phyloP scores from a whole-genome alignment of 73 alveolate species.

The Urostyla sp. region DNA sequence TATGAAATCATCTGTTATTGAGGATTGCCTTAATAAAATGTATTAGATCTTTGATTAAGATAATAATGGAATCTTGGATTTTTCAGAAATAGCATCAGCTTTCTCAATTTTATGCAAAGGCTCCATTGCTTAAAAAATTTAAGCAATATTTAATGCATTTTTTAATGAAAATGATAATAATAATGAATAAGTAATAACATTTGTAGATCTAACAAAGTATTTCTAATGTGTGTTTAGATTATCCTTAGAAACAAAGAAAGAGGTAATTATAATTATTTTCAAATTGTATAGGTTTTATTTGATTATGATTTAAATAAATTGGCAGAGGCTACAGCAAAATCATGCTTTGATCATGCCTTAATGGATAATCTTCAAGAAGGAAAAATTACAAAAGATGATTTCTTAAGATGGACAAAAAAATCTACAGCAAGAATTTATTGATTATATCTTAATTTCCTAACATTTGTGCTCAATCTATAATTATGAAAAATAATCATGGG shows the following conservation, averaged over 20 bases:
- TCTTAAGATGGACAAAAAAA: conserved; percentile 31
- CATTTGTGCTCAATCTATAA: too few relatives aligned
- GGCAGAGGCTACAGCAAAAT: conserved; percentile 21
- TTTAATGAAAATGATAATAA: neutral
- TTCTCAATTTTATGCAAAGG: conserved; percentile 44
- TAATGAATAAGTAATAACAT: neutral
- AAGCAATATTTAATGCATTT: neutral
- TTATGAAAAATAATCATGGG: too few relatives aligned
- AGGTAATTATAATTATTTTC: conserved; percentile 1
- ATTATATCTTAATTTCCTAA: too few relatives aligned
- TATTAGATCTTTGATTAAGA: conserved; percentile 15
- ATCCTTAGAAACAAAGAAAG: conserved; percentile 23
- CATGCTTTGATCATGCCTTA: conserved; percentile 16
- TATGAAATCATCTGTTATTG: too few relatives aligned
- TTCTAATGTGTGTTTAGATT: conserved; percentile 17
- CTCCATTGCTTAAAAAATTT: conserved; percentile 2
- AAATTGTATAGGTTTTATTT: conserved; percentile 1
- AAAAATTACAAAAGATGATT: neutral
- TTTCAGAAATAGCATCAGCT: conserved; percentile 3
- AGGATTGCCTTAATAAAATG: conserved; percentile 2
- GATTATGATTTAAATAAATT: conserved; percentile 25
- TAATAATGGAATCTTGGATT: conserved; percentile 41
- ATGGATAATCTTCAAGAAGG: conserved; percentile 11
- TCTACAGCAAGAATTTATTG: conserved; percentile 35
- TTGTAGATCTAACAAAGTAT: conserved; percentile 20